Evolutionary conservation across 2,329 filamentous ascomycete genomes (phyloP).

Genomic region (Dothideomycetidae sp.): DNA sequence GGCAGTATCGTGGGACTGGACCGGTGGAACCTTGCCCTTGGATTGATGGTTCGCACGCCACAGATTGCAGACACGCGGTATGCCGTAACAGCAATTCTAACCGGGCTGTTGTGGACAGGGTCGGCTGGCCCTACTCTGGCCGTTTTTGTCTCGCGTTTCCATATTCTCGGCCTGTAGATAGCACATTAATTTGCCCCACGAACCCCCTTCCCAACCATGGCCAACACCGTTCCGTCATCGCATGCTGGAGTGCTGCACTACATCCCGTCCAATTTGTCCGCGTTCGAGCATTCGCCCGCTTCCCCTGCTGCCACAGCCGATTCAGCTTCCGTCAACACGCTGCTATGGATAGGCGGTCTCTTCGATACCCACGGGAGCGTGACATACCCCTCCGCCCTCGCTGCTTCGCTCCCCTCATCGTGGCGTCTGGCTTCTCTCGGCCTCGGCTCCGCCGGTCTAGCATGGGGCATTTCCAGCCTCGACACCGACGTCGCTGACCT

Average conservation of each 20-base stretch:
- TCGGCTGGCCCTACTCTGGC: too few species aligned
- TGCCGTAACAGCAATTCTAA: too few species aligned
- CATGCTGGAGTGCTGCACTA: conserved; percentile 1
- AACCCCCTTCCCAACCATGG: conserved; percentile 2
- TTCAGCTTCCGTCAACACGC: conserved; percentile 17
- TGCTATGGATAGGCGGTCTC: conserved; percentile 58
- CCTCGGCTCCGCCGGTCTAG: conserved; percentile 38
- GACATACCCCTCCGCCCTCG: conserved; percentile 40
- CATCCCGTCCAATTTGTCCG: conserved; percentile 4
- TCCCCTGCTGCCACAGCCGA: background rate
- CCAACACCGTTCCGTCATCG: conserved; percentile 1
- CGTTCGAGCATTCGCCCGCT: conserved; percentile 1
- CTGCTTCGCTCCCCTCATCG: conserved; percentile 31
- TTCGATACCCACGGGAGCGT: conserved; percentile 55
- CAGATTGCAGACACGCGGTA: too few species aligned
- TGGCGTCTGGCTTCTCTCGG: conserved; percentile 35
- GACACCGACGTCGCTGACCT: conserved; percentile 41
- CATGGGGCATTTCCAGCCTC: conserved; percentile 41
- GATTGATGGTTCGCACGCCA: too few species aligned
- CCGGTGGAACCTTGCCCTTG: too few species aligned
- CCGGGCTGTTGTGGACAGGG: too few species aligned
- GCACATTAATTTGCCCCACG: too few species aligned
- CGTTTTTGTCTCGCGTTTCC: too few species aligned
- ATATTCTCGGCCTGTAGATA: too few species aligned
- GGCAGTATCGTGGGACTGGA: too few species aligned